Evolutionary conservation across 257 asterid genomes (phyloP).

Genomic region (Ilex asprella): DNA sequence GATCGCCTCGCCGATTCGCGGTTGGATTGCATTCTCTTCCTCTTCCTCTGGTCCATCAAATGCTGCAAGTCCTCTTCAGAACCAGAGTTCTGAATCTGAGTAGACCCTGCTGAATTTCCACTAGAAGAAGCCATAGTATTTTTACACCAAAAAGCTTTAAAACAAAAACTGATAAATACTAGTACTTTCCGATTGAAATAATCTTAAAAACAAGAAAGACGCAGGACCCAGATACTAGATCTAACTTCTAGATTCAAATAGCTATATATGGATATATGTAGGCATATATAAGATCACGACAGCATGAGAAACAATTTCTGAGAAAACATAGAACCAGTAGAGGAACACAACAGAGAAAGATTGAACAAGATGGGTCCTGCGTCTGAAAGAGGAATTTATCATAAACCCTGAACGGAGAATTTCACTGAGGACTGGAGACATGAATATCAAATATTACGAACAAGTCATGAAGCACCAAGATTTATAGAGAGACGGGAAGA

Average conservation of each 20-base stretch:
- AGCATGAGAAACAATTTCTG: constrained; percentile 12
- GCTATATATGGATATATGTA: background rate
- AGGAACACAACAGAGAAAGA: constrained; percentile 49
- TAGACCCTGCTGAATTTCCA: constrained; percentile 8
- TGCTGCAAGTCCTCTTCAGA: constrained; percentile 25
- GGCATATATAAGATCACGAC: background rate
- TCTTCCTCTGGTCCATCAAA: constrained; percentile 40
- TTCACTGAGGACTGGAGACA: constrained; percentile 40
- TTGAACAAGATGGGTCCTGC: constrained; percentile 40
- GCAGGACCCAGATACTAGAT: constrained; percentile 5
- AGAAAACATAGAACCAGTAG: constrained; percentile 47
- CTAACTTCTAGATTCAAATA: background rate
- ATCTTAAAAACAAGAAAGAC: background rate
- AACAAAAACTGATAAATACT: background rate
- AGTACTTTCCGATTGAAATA: constrained; percentile 24
- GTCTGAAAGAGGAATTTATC: constrained; percentile 28
- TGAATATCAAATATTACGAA: constrained; percentile 10
- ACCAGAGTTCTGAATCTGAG: constrained; percentile 20
- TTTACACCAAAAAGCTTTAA: too few relatives aligned
- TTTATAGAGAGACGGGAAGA: too few relatives aligned
- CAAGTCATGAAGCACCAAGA: background rate
- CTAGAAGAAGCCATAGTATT: background rate
- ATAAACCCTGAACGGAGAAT: constrained; percentile 35
- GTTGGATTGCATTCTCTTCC: constrained; percentile 60
- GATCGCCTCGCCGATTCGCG: constrained; percentile 67